Base-by-base conservation (phyloP, 2,329 filamentous ascomycete genomes). In the Colletotrichum karsti region DNA sequence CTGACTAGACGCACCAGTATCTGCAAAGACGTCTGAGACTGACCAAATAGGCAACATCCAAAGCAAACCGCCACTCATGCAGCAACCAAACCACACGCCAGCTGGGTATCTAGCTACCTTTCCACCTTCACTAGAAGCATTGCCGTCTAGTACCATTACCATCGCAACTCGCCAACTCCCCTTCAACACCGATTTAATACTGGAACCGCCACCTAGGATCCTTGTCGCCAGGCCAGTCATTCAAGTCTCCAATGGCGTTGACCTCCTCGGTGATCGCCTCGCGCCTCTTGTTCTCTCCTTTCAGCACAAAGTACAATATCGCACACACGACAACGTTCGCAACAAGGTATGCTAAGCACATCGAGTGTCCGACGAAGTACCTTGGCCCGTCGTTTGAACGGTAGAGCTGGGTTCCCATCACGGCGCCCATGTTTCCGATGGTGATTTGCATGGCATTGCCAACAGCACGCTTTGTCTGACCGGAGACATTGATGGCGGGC, bases 381-480 rank as follows among this genome's bases (percentile, higher is more conserved):
- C 89, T 80, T 2, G 91, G 91, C 0, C 84, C 87, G 28, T 89
- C 88, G 2, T 84, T 80, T 0, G 84, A 81, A 2, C 91, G 83
- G 75, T 93, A 93, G 2, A 93, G 75, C 77, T 93, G 91, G 1
- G 91, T 93, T 0, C 91, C 91, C 24, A 93, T 72, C 0, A 93
- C 89, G 0, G 90, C 90, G 0, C 91, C 91, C 1, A 91, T 74
- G 70, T 92, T 93, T 0, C 91, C 91, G 56, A 93, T 90, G 9
- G 87, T 90, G 64, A 93, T 92, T 72, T 92, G 90, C 86, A 93
- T 88, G 0, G 88, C 91, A 53, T 90, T 92, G 3, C 88, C 89
- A 4, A 90, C 88, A 1, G 88, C 89, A 1, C 91, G 83, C 77
- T 93, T 93, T 0, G 90, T 92, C 77, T 92, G 90, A 0, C 90